Percentiles rank a stretch among this genome's conserved stretches.
Conservation (phyloP, 2,329 filamentous ascomycete genomes). For the Aspergillus oerlinghausenensis region DNA sequence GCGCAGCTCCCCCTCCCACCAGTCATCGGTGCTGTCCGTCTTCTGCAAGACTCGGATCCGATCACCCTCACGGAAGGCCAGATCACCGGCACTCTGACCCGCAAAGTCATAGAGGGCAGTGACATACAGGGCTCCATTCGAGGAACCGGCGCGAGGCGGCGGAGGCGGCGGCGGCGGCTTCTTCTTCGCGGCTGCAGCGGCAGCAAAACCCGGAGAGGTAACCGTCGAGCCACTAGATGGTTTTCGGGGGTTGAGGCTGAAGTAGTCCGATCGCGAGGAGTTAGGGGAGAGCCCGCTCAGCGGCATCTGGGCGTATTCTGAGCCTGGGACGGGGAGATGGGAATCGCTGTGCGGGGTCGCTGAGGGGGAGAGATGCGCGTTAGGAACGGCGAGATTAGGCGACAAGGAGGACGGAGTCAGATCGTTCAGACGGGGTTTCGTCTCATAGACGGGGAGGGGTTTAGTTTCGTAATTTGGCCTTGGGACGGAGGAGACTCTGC, state of each 20-base stretch:
- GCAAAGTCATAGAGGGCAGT: slow-evolving; percentile 72
- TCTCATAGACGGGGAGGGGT: slow-evolving; percentile 16
- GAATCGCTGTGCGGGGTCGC: slow-evolving; percentile 7
- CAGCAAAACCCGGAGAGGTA: slow-evolving; percentile 27
- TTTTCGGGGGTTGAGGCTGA: slow-evolving; percentile 34
- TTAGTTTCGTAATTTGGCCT: slow-evolving; percentile 6
- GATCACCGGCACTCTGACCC: slow-evolving; percentile 64
- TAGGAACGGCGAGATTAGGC: slow-evolving; percentile 3
- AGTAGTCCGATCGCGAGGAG: slow-evolving; percentile 37
- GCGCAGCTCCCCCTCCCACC: slow-evolving; percentile 77
- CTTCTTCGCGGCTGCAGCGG: slow-evolving; percentile 56
- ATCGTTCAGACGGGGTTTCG: slow-evolving; percentile 24
- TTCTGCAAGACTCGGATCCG: slow-evolving; percentile 72
- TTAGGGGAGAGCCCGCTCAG: slow-evolving; percentile 21
- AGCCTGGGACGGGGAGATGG: slow-evolving; percentile 25
- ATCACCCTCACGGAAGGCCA: slow-evolving; percentile 73
- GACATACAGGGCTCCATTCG: slow-evolving; percentile 52
- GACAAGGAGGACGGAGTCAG: slow-evolving; percentile 13
- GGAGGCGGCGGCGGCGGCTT: slow-evolving; percentile 75
- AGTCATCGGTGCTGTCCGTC: slow-evolving; percentile 75
- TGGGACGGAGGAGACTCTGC: slow-evolving; percentile 21
- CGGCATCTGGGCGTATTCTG: slow-evolving; percentile 23
- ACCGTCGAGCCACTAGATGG: slow-evolving; percentile 41
- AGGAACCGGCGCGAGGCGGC: slow-evolving; percentile 53
- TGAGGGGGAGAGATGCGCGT: slow-evolving; percentile 5